These are phyloP conservation scores for Trametes hirsuta DNA, from an alignment of 1,284 basidiomycete genomes.

Conservation along the genomic window DNA sequence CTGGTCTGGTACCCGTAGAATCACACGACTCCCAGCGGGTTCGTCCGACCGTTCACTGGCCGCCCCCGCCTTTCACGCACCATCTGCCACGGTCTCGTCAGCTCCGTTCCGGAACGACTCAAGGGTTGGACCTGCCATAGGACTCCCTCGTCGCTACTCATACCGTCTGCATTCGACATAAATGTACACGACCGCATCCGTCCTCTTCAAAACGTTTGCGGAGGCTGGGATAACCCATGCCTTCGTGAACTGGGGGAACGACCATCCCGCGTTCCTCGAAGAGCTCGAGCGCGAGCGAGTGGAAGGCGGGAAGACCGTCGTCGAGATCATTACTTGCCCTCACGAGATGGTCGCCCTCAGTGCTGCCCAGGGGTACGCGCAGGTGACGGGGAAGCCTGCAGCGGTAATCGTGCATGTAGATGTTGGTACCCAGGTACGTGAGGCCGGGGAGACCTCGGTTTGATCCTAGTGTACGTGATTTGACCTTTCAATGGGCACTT, in stretches of 20 bases:
- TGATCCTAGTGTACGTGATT: too few species aligned
- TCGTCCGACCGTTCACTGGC: too few species aligned
- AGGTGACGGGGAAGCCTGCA: slow-evolving; percentile 65
- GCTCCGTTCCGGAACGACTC: too few species aligned
- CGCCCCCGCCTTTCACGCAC: too few species aligned
- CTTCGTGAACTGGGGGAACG: slow-evolving; percentile 78
- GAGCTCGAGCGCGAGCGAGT: slow-evolving; percentile 61
- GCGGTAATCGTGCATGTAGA: slow-evolving; percentile 76
- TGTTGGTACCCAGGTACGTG: slow-evolving; percentile 66
- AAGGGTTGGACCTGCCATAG: too few species aligned
- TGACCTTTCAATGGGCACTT: not conserved
- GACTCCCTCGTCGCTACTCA: not conserved
- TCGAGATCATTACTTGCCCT: slow-evolving; percentile 64
- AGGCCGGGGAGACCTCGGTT: not conserved
- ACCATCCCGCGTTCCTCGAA: slow-evolving; percentile 72
- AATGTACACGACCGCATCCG: slow-evolving; percentile 61
- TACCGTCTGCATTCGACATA: not conserved
- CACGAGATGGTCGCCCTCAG: slow-evolving; percentile 78
- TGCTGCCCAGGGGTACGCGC: slow-evolving; percentile 71
- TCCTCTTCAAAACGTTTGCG: slow-evolving; percentile 60
- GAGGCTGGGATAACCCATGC: slow-evolving; percentile 68
- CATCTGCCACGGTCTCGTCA: too few species aligned
- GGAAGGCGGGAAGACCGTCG: slow-evolving; percentile 42
- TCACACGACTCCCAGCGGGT: too few species aligned
- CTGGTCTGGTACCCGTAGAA: too few species aligned